Percentiles rank a stretch among this genome's conserved stretches.
phyloP scores from a whole-genome alignment of 805 yeast genomes.

The Wickerhamiella lipophila region DNA sequence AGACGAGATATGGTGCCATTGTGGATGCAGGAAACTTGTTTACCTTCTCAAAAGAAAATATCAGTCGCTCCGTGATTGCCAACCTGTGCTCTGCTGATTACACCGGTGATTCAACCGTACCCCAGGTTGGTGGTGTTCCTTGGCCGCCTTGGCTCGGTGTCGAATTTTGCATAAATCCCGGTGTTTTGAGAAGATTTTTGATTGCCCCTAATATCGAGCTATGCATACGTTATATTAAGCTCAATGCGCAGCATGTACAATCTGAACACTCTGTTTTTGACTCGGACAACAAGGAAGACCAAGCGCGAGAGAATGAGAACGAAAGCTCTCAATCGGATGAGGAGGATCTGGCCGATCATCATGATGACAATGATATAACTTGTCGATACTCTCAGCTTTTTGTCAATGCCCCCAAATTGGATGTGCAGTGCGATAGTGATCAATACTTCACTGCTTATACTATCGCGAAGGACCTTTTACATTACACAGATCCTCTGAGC shows the following conservation, averaged over 20 bases:
- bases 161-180: slow-evolving; percentile 51
- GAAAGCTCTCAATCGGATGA: slow-evolving; percentile 2
- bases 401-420: slow-evolving; percentile 58
- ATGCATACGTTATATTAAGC: slow-evolving; percentile 45
- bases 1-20: slow-evolving; percentile 57
- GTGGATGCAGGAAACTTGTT: slow-evolving; percentile 60
- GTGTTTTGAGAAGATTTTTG: slow-evolving; percentile 36
- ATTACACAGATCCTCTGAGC: slow-evolving; percentile 62
- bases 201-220: slow-evolving; percentile 54
- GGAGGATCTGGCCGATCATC: neutral
- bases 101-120: slow-evolving; percentile 27
- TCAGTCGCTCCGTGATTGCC: slow-evolving; percentile 31
- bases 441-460: slow-evolving; percentile 60
- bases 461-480: slow-evolving; percentile 48
- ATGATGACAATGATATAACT: slow-evolving; percentile 1
- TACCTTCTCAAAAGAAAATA: slow-evolving; percentile 44
- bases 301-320: neutral
- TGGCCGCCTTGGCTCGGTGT: slow-evolving; percentile 92
- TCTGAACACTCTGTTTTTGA: slow-evolving; percentile 8
- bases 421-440: slow-evolving; percentile 53
- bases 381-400: slow-evolving; percentile 11
- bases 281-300: neutral
- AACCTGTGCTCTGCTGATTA: slow-evolving; percentile 50
- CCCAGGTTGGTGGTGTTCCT: slow-evolving; percentile 19
- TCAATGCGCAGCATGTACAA: slow-evolving; percentile 34